phyloP scores from a whole-genome alignment of 306 rosid species.

The Vigna angularis region DNA sequence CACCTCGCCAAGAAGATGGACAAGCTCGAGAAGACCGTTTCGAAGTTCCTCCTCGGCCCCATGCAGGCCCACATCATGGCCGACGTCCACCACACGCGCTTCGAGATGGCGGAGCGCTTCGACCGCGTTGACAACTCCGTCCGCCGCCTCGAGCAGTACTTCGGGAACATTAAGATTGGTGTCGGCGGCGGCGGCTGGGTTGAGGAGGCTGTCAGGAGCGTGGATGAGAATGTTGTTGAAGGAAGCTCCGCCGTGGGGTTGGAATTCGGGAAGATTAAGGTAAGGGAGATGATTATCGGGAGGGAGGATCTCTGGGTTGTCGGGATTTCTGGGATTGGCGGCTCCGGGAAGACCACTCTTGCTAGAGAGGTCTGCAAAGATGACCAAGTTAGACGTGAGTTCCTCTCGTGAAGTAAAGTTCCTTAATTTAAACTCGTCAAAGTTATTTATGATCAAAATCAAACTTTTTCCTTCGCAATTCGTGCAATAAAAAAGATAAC shows the following conservation, averaged over 20 bases:
- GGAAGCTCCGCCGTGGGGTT: conserved; percentile 57
- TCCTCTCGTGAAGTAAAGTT: not conserved
- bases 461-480: not conserved
- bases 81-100: conserved; percentile 71
- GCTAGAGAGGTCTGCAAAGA: conserved; percentile 78
- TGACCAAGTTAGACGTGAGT: conserved; percentile 75
- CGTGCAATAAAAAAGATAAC: not conserved
- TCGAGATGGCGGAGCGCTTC: conserved; percentile 62
- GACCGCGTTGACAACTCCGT: conserved; percentile 59
- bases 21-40: conserved; percentile 69
- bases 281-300: conserved; percentile 64
- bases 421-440: not conserved
- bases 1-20: conserved; percentile 75
- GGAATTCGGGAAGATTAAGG: conserved; percentile 69
- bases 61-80: conserved; percentile 75
- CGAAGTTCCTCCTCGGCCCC: conserved; percentile 61
- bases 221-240: conserved; percentile 60
- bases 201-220: conserved; percentile 71
- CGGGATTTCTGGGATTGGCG: conserved; percentile 86
- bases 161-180: conserved; percentile 71
- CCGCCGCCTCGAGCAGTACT: conserved; percentile 57
- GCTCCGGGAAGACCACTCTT: conserved; percentile 94
- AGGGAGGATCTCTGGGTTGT: conserved; percentile 58
- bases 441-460: not conserved
- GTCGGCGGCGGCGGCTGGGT: conserved; percentile 66